Base-by-base conservation (phyloP, 2,329 filamentous ascomycete species). In the Coleophoma crateriformis region DNA sequence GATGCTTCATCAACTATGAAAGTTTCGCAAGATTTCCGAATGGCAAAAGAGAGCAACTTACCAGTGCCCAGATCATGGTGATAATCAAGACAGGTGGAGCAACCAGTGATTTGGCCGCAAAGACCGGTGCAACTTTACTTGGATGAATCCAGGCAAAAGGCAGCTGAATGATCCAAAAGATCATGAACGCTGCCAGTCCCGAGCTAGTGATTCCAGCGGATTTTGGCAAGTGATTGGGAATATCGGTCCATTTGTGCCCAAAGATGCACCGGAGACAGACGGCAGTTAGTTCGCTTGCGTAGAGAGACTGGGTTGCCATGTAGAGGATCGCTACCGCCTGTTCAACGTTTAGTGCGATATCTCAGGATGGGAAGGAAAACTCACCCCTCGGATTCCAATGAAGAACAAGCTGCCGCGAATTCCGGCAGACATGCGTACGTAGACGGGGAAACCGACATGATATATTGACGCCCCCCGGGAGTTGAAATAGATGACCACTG, bases 231-330 rank as follows among this genome's bases (percentile, higher is more conserved):
- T 38, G 35, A 12, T 38, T 38, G 13, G 35, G 35, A 17, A 38
- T 38, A 38, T 38, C 35, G 2, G 35, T 38, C 35, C 35, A 38
- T 13, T 17, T 14, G 12, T 38, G 35, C 13, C 35, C 35, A 7
- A 38, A 38, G 7, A 38, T 38, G 6, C 35, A 38, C 5, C 35
- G 35, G 14, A 38, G 35, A 17, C 35, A 38, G 13, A 38, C 35
- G 12, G 6, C 15, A 4, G 15, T 38, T 12, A 38, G 12, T 13
- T 17, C 7, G 6, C 35, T 79, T 0, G 81, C 81, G 54, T 82
- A 82, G 56, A 79, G 78, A 40, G 77, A 79, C 55, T 84, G 79
- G 40, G 85, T 82, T 0, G 79, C 79, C 49, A 84, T 81, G 82
- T 71, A 74, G 58, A 74, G 71, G 56, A 72, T 67, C 32, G 68